These are phyloP conservation scores for Leccinum imitatum DNA, from an alignment of 768 basidiomycete species.

Conservation along the genomic window DNA sequence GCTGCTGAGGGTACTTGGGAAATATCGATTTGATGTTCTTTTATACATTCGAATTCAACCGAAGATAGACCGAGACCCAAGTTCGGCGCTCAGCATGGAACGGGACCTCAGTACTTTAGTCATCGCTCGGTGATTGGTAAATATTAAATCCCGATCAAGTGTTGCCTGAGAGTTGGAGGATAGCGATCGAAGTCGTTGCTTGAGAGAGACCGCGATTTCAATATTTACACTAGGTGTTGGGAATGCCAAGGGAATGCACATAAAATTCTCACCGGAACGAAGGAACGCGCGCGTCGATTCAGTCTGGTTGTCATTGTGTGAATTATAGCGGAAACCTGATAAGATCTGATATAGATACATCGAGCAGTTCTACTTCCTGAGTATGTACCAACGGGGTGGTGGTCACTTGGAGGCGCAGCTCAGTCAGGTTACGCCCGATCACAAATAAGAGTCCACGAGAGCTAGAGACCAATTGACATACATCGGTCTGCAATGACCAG, in stretches of 20 bases:
- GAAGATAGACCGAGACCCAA: background rate
- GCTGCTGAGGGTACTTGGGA: background rate
- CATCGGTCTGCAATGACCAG: background rate
- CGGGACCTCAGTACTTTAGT: background rate
- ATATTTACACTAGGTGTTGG: background rate
- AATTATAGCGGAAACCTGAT: constrained; percentile 19
- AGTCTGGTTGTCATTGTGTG: background rate
- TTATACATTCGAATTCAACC: background rate
- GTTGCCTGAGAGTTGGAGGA: background rate
- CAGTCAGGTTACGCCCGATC: too few relatives aligned
- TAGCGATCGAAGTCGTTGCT: background rate
- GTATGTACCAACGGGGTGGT: too few relatives aligned
- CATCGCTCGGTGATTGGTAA: background rate
- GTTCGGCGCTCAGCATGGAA: background rate
- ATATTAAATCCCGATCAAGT: background rate
- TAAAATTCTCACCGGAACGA: background rate
- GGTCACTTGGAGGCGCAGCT: too few relatives aligned
- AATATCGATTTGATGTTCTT: background rate
- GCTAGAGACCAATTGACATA: too few relatives aligned
- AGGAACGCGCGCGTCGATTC: background rate
- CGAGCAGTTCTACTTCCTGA: background rate
- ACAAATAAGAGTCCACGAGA: too few relatives aligned
- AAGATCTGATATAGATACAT: background rate
- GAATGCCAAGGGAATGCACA: background rate
- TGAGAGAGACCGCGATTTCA: background rate